Base-by-base conservation (phyloP, 345 rosid genomes). In the Pelargonium nanum region DNA sequence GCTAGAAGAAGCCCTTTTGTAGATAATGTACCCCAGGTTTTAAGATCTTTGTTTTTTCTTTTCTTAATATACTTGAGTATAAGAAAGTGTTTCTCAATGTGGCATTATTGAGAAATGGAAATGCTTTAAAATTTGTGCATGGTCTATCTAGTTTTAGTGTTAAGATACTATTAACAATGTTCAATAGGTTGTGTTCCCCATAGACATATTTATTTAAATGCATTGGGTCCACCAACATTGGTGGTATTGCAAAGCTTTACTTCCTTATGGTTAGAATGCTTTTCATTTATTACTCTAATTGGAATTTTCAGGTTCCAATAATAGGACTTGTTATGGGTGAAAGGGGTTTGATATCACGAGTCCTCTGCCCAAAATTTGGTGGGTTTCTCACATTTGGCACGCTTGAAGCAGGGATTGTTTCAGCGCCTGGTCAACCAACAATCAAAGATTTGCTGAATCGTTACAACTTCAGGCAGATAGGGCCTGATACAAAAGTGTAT, bases 391-490 rank as follows among this genome's bases (percentile, higher is more conserved):
- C 97, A 59, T 92, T 92, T 74, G 97, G 93, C 12, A 82, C 91
- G 51, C 85, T 92, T 51, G 94, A 92, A 68, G 72, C 83, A 6
- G 95, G 91, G 59, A 65, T 78, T 66, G 81, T 83, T 67, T 89
- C 98, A 21, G 95, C 98, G 32, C 94, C 95, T 68, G 96, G 98
- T 64, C 97, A 92, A 75, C 98, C 98, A 51, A 87, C 85, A 19
- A 74, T 89, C 64, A 74, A 82, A 60, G 93, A 87, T 65, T 70
- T 89, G 65, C 65, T 89, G 78, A 77, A 85, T 70, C 81, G 85
- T 21, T 92, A 87, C 76, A 87, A 92, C 74, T 85, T 92, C 72
- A 78, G 96, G 69, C 80, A 72, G 57, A 75, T 89, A 63, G 84
- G 91, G 68, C 85, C 87, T n/a, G 98, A 89, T 61, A 92, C 94